Conservation (phyloP, 2,329 filamentous ascomycete species). For the Neurospora sp. region DNA sequence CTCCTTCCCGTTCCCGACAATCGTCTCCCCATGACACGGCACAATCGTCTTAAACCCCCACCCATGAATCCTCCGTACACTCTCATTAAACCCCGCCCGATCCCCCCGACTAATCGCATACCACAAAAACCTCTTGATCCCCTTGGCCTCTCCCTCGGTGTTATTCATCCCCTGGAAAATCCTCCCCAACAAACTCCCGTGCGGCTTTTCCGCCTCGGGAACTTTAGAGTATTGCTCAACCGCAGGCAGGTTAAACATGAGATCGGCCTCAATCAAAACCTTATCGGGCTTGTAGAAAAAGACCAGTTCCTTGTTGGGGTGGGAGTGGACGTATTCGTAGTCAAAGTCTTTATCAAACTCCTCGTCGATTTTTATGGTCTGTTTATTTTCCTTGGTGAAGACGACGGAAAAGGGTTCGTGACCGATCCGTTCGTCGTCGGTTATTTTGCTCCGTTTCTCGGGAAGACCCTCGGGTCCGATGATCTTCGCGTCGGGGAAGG, state of each 20-base stretch:
- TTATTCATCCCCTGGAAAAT: conserved; percentile 46
- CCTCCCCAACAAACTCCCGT: conserved; percentile 29
- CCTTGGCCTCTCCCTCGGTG: conserved; percentile 56
- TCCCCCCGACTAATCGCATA: conserved; percentile 55
- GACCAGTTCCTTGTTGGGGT: conserved; percentile 80
- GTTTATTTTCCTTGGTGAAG: conserved; percentile 44
- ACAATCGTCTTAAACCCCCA: conserved; percentile 86
- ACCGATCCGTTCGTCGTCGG: conserved; percentile 45
- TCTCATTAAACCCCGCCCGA: conserved; percentile 59
- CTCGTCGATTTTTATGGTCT: conserved; percentile 47
- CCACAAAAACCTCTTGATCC: conserved; percentile 76
- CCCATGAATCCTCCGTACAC: conserved; percentile 54
- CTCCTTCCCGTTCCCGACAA: conserved; percentile 64
- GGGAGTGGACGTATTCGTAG: conserved; percentile 69
- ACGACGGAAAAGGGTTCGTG: conserved; percentile 54
- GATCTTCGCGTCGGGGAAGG: conserved; percentile 69
- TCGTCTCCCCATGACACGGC: conserved; percentile 87
- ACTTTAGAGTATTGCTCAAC: conserved; percentile 70
- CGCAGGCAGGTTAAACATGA: conserved; percentile 85
- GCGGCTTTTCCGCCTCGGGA: conserved; percentile 33
- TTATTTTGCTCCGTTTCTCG: conserved; percentile 63
- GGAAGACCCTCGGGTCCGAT: conserved; percentile 75
- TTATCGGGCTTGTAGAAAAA: conserved; percentile 72
- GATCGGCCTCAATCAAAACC: conserved; percentile 78
- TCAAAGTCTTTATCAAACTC: conserved; percentile 87